Base-by-base conservation (phyloP, 306 rosid genomes). In the Casuarina equisetifolia region DNA sequence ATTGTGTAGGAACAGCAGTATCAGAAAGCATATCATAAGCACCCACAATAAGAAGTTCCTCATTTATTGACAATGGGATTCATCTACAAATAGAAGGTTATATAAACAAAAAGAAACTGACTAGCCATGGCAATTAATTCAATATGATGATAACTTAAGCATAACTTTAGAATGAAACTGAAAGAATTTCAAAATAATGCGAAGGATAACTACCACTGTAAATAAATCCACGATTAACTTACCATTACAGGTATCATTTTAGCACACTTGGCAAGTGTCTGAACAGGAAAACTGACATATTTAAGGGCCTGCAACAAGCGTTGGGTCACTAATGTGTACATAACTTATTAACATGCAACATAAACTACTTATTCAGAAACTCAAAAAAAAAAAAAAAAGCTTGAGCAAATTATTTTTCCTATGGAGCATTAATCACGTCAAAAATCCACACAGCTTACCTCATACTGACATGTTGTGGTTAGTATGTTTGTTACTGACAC, bases 171-270 rank as follows among this genome's bases (percentile, higher is more conserved):
- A 25, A 25, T 25, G 32, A 25, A 25, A 54, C 59, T 69, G 35
- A 63, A 61, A 15, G 77, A 70, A 64, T 50, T 43, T 67, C 9
- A 72, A 36, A 79, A 40, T n/a, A 70, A 53, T 6, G 67, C 51
- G 53, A 39, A 52, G 42, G 32, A 46, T 61, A 70, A 64, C 35
- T 10, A 59, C 16, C 74, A 59, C 4, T 78, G 66, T 8, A 35
- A 43, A 57, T 6, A 7, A 17, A 46, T 52, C 62, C 53, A 63
- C 52, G 9, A 17, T 70, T 36, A 53, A 78, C 97, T 78, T 82
- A 95, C 99, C 99, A 95, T 95, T 69, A 95, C 99, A 49, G 99
- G 99, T 68, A 95, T 95, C 99, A 95, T 95, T 89, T 89, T 88
- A 32, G 98, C 98, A 83, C 97, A 94, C 85, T 95, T 95, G 0